These are phyloP conservation scores for Ceriops zippeliana DNA, from an alignment of 345 rosid species.

Conservation along the genomic window DNA sequence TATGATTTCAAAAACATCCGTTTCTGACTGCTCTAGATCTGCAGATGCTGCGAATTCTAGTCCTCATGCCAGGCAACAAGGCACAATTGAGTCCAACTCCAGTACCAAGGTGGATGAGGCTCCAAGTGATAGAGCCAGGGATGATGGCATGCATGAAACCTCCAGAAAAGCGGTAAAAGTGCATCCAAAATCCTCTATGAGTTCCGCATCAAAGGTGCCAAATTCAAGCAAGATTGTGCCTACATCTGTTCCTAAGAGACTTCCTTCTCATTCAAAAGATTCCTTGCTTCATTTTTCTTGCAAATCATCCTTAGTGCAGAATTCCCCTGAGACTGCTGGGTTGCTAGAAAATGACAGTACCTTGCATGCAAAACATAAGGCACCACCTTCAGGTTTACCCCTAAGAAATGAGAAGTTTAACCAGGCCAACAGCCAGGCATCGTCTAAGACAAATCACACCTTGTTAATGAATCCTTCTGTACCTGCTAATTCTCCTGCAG, in stretches of 20 bases:
- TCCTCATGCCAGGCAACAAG: conserved; percentile 37
- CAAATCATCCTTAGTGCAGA: conserved; percentile 46
- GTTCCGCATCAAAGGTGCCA: conserved; percentile 37
- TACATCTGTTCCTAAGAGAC: conserved; percentile 50
- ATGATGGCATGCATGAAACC: conserved; percentile 32
- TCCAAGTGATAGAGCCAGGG: conserved; percentile 37
- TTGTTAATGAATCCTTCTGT: conserved; percentile 43
- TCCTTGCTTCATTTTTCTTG: conserved; percentile 38
- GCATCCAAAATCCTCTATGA: conserved; percentile 35
- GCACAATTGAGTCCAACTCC: conserved; percentile 31
- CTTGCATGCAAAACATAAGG: conserved; percentile 41
- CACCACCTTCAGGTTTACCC: conserved; percentile 38
- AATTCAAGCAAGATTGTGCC: conserved; percentile 54
- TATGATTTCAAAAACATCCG: conserved; percentile 36
- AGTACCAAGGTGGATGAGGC: conserved; percentile 43
- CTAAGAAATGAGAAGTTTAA: conserved; percentile 61
- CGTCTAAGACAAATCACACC: conserved; percentile 52
- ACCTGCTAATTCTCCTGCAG: conserved; percentile 44
- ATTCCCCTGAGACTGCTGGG: conserved; percentile 45
- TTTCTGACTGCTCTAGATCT: conserved; percentile 40
- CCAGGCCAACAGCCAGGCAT: conserved; percentile 43
- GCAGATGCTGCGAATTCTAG: conserved; percentile 40
- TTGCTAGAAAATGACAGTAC: conserved; percentile 37
- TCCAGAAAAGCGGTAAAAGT: conserved; percentile 46
- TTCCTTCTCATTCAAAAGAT: conserved; percentile 50